phyloP scores from a whole-genome alignment of 2,329 filamentous ascomycete species.

The Pezicula neosporulosa region DNA sequence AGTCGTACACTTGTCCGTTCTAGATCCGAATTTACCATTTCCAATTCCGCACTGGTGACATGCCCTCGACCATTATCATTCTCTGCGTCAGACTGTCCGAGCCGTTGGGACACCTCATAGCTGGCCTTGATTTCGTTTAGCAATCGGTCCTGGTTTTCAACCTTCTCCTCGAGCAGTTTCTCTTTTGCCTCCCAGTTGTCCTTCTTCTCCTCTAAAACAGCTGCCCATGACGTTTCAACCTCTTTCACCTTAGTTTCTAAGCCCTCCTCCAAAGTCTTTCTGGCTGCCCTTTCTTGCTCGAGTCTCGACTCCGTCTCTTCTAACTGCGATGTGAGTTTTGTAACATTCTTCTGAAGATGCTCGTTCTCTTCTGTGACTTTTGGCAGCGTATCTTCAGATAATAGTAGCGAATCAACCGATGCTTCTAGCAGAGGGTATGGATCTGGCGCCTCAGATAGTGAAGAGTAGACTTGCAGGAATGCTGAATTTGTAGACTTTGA shows the following conservation, averaged over 20 bases:
- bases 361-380: constrained; percentile 86
- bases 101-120: constrained; percentile 91
- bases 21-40: constrained; percentile 87
- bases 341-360: constrained; percentile 76
- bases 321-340: constrained; percentile 72
- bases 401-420: constrained; percentile 88
- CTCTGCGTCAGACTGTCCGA: constrained; percentile 69
- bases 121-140: constrained; percentile 94
- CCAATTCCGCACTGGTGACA: constrained; percentile 84
- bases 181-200: constrained; percentile 97
- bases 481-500: constrained; percentile 91
- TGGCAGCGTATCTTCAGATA: constrained; percentile 88
- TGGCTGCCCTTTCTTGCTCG: constrained; percentile 70
- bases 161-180: constrained; percentile 84
- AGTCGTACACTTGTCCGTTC: constrained; percentile 84
- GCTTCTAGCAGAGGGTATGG: constrained; percentile 95
- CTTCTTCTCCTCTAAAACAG: constrained; percentile 87
- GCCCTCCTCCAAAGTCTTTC: constrained; percentile 72
- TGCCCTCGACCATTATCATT: constrained; percentile 53
- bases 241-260: constrained; percentile 82
- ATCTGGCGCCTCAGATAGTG: constrained; percentile 91
- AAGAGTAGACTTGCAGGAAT: constrained; percentile 89
- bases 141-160: constrained; percentile 88
- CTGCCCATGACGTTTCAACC: constrained; percentile 84
- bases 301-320: constrained; percentile 79